Evolutionary conservation across 1,284 basidiomycete species (phyloP).

Genomic region (Ganoderma meredithae): DNA sequence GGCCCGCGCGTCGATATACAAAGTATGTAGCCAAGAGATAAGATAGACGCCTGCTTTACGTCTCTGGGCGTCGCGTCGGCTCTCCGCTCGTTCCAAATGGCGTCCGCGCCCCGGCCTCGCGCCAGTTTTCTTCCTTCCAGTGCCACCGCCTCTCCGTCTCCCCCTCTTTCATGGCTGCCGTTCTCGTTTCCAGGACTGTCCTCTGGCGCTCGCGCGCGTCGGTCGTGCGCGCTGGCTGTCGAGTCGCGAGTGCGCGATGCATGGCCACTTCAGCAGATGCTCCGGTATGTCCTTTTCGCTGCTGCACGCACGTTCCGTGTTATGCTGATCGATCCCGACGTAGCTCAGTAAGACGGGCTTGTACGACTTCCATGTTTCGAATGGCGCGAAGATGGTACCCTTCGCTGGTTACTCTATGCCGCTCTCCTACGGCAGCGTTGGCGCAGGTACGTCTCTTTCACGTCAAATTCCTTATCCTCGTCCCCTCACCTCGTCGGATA

Average conservation of each 20-base stretch:
- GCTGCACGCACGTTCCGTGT: too few species aligned
- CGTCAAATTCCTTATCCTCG: too few species aligned
- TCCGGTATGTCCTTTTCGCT: slow-evolving; percentile 6
- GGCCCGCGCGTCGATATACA: slow-evolving; percentile 11
- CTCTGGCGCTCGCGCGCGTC: slow-evolving; percentile 14
- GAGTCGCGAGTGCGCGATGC: slow-evolving; percentile 8
- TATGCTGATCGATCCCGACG: background rate
- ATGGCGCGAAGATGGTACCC: slow-evolving; percentile 95
- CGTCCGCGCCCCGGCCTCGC: background rate
- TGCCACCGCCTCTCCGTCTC: background rate
- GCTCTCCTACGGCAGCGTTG: slow-evolving; percentile 83
- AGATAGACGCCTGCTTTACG: slow-evolving; percentile 18
- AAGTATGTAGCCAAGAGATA: slow-evolving; percentile 11
- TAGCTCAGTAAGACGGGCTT: slow-evolving; percentile 76
- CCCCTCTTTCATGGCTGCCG: slow-evolving; percentile 6
- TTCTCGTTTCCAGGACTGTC: slow-evolving; percentile 1
- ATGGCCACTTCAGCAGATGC: slow-evolving; percentile 20
- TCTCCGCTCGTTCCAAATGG: slow-evolving; percentile 13
- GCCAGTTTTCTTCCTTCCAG: background rate
- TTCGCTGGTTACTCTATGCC: slow-evolving; percentile 98
- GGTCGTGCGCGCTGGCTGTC: slow-evolving; percentile 5
- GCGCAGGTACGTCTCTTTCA: slow-evolving; percentile 67
- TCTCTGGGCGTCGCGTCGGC: slow-evolving; percentile 7
- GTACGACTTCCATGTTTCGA: slow-evolving; percentile 89
- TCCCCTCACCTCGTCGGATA: background rate